Percentiles rank a stretch among this genome's conserved stretches.
These are phyloP conservation scores for Cantharellus anzutake DNA, from an alignment of 768 basidiomycete genomes.

Conservation along the genomic window DNA sequence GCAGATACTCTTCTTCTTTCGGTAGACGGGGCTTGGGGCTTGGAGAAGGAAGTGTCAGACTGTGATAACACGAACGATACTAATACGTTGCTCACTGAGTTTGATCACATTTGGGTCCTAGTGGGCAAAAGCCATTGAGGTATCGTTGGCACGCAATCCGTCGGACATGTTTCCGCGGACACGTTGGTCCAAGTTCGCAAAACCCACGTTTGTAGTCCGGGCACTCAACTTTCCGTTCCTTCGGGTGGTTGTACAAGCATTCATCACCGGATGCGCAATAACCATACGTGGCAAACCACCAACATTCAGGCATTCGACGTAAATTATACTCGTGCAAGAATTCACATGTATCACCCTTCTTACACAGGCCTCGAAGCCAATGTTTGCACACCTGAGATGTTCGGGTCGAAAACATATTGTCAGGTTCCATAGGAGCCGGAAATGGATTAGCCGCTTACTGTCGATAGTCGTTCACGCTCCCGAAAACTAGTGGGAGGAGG, in stretches of 20 bases:
- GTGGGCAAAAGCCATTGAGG: slow-evolving; percentile 81
- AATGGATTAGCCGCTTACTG: slow-evolving; percentile 1
- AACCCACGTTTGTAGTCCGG: slow-evolving; percentile 93
- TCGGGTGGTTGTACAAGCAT: slow-evolving; percentile 90
- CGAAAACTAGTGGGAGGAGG: slow-evolving; percentile 56
- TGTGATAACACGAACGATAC: slow-evolving; percentile 7
- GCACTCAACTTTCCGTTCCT: slow-evolving; percentile 80
- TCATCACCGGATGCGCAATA: slow-evolving; percentile 96
- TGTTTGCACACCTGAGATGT: slow-evolving; percentile 93
- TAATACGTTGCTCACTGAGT: slow-evolving; percentile 52
- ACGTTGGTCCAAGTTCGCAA: slow-evolving; percentile 76
- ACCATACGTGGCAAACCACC: slow-evolving; percentile 97
- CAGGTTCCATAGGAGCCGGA: background rate
- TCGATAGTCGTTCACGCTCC: slow-evolving; percentile 19
- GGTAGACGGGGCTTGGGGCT: slow-evolving; percentile 70
- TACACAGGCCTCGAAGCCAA: slow-evolving; percentile 94
- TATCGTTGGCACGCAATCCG: slow-evolving; percentile 82
- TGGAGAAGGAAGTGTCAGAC: slow-evolving; percentile 6
- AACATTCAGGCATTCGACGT: slow-evolving; percentile 94
- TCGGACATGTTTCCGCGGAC: slow-evolving; percentile 83
- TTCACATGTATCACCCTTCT: slow-evolving; percentile 95
- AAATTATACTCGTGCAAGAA: slow-evolving; percentile 99
- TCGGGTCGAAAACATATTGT: background rate
- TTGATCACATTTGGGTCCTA: slow-evolving; percentile 69
- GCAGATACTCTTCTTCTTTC: slow-evolving; percentile 51